Percentiles rank a stretch among this genome's conserved stretches.
phyloP scores from a whole-genome alignment of 2,329 filamentous ascomycete species.

The Talaromyces sp. region DNA sequence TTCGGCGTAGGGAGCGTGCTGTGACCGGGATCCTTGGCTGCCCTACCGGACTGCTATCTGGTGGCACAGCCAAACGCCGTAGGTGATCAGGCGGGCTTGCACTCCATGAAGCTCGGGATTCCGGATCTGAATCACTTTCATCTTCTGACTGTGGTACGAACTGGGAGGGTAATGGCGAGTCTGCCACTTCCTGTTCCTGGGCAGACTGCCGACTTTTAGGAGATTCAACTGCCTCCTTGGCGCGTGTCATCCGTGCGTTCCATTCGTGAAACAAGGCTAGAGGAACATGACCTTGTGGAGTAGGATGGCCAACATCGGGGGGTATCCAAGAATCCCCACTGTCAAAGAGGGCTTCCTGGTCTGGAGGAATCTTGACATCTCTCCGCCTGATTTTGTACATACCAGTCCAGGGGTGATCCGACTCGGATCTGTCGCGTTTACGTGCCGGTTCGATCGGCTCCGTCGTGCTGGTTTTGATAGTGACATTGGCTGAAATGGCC shows the following conservation, averaged over 20 bases:
- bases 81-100: conserved; percentile 13
- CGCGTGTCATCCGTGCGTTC: conserved; percentile 25
- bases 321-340: conserved; percentile 38
- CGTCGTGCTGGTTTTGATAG: neutral
- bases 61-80: conserved; percentile 7
- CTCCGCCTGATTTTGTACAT: conserved; percentile 35
- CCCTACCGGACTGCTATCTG: neutral
- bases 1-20: neutral
- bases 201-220: conserved; percentile 4
- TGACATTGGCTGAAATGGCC: neutral
- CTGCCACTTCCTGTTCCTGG: neutral
- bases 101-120: conserved; percentile 15
- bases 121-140: conserved; percentile 12
- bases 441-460: conserved; percentile 1
- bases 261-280: conserved; percentile 30
- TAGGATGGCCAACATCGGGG: conserved; percentile 22
- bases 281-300: conserved; percentile 31
- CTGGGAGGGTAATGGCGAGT: conserved; percentile 4
- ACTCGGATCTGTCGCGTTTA: conserved; percentile 5
- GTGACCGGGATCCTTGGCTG: neutral
- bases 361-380: conserved; percentile 44
- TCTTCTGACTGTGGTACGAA: conserved; percentile 15
- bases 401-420: conserved; percentile 25
- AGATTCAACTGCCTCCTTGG: conserved; percentile 7
- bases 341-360: conserved; percentile 49